These are phyloP conservation scores for Cystofilobasidium ferigula DNA, from an alignment of 768 basidiomycete genomes.

Conservation along the genomic window DNA sequence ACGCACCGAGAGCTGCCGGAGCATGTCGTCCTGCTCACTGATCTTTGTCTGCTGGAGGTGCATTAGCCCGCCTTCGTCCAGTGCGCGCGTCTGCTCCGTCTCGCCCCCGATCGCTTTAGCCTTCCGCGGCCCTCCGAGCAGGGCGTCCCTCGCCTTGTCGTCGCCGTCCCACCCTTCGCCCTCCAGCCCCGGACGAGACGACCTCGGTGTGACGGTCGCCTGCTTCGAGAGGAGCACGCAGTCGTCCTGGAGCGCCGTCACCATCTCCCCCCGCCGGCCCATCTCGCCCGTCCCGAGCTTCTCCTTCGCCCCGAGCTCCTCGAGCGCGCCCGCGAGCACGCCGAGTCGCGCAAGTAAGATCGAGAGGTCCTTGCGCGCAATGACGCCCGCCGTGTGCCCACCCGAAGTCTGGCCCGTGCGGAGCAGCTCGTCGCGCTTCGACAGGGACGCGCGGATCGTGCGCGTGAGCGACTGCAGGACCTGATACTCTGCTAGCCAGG, in stretches of 20 bases:
- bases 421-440: conserved; percentile 60
- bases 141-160: conserved; percentile 46
- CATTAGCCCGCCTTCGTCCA: conserved; percentile 72
- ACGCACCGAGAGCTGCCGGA: conserved; percentile 56
- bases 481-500: conserved; percentile 83
- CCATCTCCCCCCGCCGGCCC: conserved; percentile 76
- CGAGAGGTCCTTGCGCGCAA: conserved; percentile 33
- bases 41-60: conserved; percentile 71
- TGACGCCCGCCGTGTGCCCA: conserved; percentile 54
- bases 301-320: conserved; percentile 48
- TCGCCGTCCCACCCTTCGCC: background rate
- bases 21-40: conserved; percentile 68
- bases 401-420: conserved; percentile 7
- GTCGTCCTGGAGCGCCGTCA: conserved; percentile 77
- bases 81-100: conserved; percentile 70
- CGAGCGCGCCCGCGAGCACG: conserved; percentile 56
- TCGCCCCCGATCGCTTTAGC: conserved; percentile 42
- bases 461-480: conserved; percentile 66
- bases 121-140: conserved; percentile 43
- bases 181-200: conserved; percentile 35
- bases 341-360: conserved; percentile 49
- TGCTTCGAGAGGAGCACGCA: conserved; percentile 18
- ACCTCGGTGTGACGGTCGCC: conserved; percentile 8
- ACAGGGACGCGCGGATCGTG: conserved; percentile 71
- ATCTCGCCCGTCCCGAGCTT: conserved; percentile 88